A percentile compares a stretch with the other conserved stretches of the same genome.
These are phyloP conservation scores for Rhynchospora breviuscula DNA, from an alignment of 176 grass and related monocot genomes.

Conservation along the genomic window DNA sequence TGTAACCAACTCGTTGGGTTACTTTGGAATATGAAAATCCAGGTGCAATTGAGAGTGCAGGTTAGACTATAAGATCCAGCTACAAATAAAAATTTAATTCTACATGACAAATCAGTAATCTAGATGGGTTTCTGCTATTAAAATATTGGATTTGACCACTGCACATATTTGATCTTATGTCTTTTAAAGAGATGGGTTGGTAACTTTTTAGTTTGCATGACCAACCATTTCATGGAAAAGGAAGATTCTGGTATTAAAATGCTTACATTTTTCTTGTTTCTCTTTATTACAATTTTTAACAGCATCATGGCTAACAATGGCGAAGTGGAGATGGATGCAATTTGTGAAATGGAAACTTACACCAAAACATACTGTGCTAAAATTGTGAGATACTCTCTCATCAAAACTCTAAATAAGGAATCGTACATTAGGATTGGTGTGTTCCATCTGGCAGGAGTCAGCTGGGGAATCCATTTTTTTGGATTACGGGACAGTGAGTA, in stretches of 20 bases:
- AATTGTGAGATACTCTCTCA: conserved; percentile 28
- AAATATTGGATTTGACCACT: too few relatives aligned
- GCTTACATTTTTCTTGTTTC: background rate
- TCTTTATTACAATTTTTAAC: background rate
- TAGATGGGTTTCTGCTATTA: too few relatives aligned
- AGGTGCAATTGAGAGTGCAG: background rate
- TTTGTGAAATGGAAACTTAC: background rate
- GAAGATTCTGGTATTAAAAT: background rate
- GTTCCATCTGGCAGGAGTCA: conserved; percentile 11
- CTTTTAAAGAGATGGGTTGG: too few relatives aligned
- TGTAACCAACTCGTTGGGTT: too few relatives aligned
- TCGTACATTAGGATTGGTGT: background rate
- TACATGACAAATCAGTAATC: too few relatives aligned
- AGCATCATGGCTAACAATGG: background rate
- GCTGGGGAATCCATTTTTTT: conserved; percentile 26
- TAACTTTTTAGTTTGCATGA: too few relatives aligned
- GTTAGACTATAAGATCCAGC: too few relatives aligned
- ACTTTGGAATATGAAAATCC: too few relatives aligned
- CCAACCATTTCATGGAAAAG: too few relatives aligned
- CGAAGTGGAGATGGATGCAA: background rate
- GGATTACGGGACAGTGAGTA: too few relatives aligned
- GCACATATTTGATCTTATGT: too few relatives aligned
- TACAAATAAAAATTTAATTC: too few relatives aligned
- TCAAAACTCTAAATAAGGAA: background rate
- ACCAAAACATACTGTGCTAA: background rate